phyloP scores from a whole-genome alignment of 345 rosid genomes.

The Eucalyptus cloeziana region DNA sequence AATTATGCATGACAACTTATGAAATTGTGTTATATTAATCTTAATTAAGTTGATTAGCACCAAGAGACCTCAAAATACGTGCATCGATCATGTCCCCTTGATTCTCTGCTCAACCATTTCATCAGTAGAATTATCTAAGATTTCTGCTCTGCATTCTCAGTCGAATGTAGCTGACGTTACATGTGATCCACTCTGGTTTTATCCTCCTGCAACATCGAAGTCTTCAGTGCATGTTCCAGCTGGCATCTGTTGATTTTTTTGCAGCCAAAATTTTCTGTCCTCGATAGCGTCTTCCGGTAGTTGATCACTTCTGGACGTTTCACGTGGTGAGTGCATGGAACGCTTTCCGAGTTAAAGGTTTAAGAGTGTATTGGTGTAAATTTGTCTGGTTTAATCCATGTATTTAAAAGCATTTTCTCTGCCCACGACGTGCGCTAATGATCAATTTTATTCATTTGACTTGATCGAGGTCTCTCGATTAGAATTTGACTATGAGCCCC shows the following conservation, averaged over 20 bases:
- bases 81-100: background rate
- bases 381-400: background rate
- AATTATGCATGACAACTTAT: background rate
- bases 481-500: background rate
- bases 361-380: background rate
- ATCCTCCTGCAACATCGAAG: background rate
- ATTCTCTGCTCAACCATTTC: background rate
- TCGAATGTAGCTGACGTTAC: background rate
- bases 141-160: background rate
- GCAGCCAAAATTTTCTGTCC: background rate
- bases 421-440: background rate
- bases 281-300: background rate
- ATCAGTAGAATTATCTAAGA: background rate
- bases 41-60: background rate
- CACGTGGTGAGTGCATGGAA: background rate
- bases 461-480: background rate
- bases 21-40: background rate
- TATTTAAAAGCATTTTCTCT: background rate
- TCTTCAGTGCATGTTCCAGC: background rate
- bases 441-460: background rate
- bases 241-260: background rate
- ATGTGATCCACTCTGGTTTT: background rate
- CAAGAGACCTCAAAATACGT: background rate
- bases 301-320: background rate
- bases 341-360: background rate